Conservation (phyloP, 441 rosid genomes). For the Hura crepitans region DNA sequence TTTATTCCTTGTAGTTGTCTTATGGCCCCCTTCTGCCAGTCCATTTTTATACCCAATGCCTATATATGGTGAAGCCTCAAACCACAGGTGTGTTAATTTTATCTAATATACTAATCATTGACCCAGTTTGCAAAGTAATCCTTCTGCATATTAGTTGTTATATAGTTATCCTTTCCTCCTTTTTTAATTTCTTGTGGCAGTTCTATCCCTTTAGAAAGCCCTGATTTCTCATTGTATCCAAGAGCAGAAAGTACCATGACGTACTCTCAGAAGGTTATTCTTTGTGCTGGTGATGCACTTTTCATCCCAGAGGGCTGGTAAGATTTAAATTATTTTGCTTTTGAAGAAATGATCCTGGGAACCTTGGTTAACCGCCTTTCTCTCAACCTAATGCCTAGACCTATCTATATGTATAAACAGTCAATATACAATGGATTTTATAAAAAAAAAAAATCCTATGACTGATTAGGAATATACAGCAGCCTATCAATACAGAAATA, state of each 20-base stretch:
- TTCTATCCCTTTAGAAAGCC: slow-evolving; percentile 61
- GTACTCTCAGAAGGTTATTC: slow-evolving; percentile 63
- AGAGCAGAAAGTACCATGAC: slow-evolving; percentile 57
- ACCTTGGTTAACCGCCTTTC: background rate
- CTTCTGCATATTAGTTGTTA: background rate
- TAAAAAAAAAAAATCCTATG: no score
- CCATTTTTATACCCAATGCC: slow-evolving; percentile 84
- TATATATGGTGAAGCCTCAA: slow-evolving; percentile 87
- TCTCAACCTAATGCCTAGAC: background rate
- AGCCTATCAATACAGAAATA: no score
- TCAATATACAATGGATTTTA: no score
- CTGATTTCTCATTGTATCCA: slow-evolving; percentile 60
- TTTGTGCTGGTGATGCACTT: slow-evolving; percentile 81
- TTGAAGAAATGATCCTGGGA: background rate
- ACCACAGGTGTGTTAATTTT: slow-evolving; percentile 63
- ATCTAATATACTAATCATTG: background rate
- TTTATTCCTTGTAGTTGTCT: slow-evolving; percentile 49
- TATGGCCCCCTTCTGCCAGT: slow-evolving; percentile 87
- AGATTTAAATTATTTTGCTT: slow-evolving; percentile 30
- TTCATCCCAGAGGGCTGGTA: slow-evolving; percentile 99
- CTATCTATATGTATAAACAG: background rate
- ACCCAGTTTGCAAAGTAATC: background rate
- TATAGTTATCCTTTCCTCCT: slow-evolving; percentile 7
- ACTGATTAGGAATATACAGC: no score
- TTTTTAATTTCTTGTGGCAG: slow-evolving; percentile 38